Conservation (phyloP, 306 rosid species). For the Leucaena leucocephala region DNA sequence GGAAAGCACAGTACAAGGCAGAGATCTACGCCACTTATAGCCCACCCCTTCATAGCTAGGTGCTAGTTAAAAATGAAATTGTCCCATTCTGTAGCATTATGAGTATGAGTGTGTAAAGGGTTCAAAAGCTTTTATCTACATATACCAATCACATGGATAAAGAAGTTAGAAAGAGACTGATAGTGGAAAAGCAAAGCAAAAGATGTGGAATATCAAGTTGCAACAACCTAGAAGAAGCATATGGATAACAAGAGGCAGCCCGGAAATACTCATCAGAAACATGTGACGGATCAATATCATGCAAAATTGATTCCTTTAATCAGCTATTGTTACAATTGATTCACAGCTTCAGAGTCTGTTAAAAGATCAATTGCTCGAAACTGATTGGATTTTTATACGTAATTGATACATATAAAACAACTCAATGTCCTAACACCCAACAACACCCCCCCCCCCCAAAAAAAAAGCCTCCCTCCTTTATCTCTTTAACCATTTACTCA, state of each 20-base stretch:
- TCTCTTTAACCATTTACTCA: neutral
- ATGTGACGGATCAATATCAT: neutral
- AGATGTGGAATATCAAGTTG: slow-evolving; percentile 21
- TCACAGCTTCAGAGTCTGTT: neutral
- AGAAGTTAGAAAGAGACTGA: slow-evolving; percentile 33
- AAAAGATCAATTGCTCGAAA: neutral
- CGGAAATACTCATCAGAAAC: neutral
- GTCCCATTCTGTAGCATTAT: neutral
- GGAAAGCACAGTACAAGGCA: neutral
- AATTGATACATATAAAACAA: neutral
- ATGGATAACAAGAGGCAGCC: neutral
- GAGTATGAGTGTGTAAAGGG: neutral
- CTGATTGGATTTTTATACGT: neutral
- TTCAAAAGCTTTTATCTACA: slow-evolving; percentile 8
- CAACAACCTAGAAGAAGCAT: slow-evolving; percentile 24
- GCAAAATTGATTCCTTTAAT: neutral
- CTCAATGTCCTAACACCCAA: neutral
- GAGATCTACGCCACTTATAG: neutral
- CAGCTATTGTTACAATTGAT: neutral
- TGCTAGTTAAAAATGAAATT: neutral
- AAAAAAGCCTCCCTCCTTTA: neutral
- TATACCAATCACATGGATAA: slow-evolving; percentile 35
- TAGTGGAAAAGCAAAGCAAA: slow-evolving; percentile 29
- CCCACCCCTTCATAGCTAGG: slow-evolving; percentile 8
- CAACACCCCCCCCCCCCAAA: neutral